Percentiles rank a stretch among this genome's conserved stretches.
phyloP scores from a whole-genome alignment of 345 rosid genomes.

The Abelmoschus esculentus region DNA sequence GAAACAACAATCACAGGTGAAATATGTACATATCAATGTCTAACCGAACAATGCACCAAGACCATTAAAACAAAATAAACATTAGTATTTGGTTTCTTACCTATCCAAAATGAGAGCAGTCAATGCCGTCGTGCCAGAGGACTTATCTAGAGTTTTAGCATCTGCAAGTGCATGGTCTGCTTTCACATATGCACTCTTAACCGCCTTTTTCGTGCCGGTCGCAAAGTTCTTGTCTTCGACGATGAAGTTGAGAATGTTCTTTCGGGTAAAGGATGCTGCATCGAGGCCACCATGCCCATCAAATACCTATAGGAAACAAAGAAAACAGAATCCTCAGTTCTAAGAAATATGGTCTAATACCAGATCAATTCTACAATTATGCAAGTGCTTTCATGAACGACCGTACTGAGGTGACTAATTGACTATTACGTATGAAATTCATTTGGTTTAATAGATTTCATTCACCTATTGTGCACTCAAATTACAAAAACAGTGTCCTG shows the following conservation, averaged over 20 bases:
- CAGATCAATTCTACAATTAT: neutral
- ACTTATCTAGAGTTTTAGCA: conserved; percentile 58
- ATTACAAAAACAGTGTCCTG: neutral
- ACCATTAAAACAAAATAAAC: neutral
- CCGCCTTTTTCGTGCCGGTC: conserved; percentile 46
- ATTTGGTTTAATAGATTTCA: neutral
- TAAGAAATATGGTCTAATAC: too few relatives aligned
- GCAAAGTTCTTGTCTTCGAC: conserved; percentile 72
- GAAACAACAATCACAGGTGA: neutral
- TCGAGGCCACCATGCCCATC: conserved; percentile 90
- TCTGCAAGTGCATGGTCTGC: conserved; percentile 80
- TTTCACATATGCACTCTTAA: conserved; percentile 66
- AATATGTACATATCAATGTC: neutral
- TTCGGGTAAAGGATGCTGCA: conserved; percentile 66
- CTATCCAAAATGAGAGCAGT: conserved; percentile 73
- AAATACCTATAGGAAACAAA: conserved; percentile 50
- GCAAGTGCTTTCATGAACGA: neutral
- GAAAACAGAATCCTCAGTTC: conserved; percentile 1
- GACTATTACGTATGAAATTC: neutral
- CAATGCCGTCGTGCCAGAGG: conserved; percentile 83
- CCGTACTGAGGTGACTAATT: neutral
- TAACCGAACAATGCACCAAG: neutral
- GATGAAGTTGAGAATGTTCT: conserved; percentile 63
- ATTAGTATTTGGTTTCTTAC: conserved; percentile 18
- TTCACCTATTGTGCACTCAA: neutral